Evolutionary conservation across 2,329 filamentous ascomycete genomes (phyloP).

Genomic region (Aspergillus pseudoterreus): DNA sequence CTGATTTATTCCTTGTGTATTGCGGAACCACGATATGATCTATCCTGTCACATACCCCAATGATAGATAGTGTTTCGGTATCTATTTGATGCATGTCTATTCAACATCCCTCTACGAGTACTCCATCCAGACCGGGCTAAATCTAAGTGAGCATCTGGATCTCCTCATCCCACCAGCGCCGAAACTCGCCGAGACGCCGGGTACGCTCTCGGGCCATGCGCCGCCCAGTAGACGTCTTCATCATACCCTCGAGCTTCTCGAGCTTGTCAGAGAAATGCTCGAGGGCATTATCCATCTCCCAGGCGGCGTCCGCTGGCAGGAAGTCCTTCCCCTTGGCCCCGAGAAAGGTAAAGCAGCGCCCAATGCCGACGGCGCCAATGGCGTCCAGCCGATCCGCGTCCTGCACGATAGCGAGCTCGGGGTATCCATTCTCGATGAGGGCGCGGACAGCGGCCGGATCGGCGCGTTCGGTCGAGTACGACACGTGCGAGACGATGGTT

Average conservation of each 20-base stretch:
- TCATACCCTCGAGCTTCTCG: slow-evolving; percentile 57
- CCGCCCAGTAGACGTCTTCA: slow-evolving; percentile 56
- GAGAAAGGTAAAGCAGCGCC: slow-evolving; percentile 70
- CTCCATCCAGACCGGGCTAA: neutral
- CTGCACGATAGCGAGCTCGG: slow-evolving; percentile 80
- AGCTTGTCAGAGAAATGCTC: slow-evolving; percentile 76
- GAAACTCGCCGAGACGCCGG: slow-evolving; percentile 47
- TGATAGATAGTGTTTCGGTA: slow-evolving; percentile 8
- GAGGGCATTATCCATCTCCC: slow-evolving; percentile 62
- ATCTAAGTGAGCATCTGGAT: slow-evolving; percentile 13
- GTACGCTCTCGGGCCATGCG: slow-evolving; percentile 49
- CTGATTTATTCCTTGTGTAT: neutral
- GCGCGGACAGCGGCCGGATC: slow-evolving; percentile 58
- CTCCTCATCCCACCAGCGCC: slow-evolving; percentile 55
- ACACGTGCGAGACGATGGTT: slow-evolving; percentile 69
- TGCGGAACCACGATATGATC: neutral
- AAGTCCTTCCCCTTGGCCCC: slow-evolving; percentile 50
- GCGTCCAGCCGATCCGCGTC: slow-evolving; percentile 92
- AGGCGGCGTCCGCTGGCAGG: slow-evolving; percentile 16
- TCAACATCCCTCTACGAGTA: neutral
- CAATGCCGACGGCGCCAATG: slow-evolving; percentile 81
- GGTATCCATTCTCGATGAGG: slow-evolving; percentile 58
- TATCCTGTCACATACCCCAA: neutral
- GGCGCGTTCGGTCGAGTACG: slow-evolving; percentile 68
- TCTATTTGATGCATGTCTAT: neutral